Evolutionary conservation across 352 stramenopile genomes (phyloP).

Genomic region (Pythium phragmiticola): DNA sequence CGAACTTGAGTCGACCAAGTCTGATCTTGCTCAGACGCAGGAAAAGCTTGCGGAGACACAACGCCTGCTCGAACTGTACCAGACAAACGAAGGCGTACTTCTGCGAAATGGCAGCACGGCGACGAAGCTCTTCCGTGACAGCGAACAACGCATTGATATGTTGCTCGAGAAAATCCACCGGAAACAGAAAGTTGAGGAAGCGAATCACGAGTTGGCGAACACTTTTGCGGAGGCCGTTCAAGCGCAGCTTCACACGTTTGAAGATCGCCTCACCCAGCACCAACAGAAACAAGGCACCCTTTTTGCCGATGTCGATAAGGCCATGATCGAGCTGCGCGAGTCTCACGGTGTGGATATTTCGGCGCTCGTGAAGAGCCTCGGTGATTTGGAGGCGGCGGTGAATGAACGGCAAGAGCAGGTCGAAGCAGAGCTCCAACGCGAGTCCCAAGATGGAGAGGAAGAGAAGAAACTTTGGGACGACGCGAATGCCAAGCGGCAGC

Average conservation of each 20-base stretch:
- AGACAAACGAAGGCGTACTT: slow-evolving; percentile 56
- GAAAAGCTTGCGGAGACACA: slow-evolving; percentile 40
- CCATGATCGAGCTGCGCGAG: slow-evolving; percentile 48
- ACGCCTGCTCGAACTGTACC: slow-evolving; percentile 39
- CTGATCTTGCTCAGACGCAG: slow-evolving; percentile 39
- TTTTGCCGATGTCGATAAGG: slow-evolving; percentile 40
- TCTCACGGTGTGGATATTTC: slow-evolving; percentile 39
- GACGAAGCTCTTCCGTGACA: slow-evolving; percentile 53
- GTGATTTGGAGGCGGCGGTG: slow-evolving; percentile 29
- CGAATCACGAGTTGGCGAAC: slow-evolving; percentile 48
- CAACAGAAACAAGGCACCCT: slow-evolving; percentile 47
- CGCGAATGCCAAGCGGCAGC: slow-evolving; percentile 5
- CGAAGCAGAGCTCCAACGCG: slow-evolving; percentile 8
- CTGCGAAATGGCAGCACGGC: slow-evolving; percentile 51
- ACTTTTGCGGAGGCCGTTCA: slow-evolving; percentile 46
- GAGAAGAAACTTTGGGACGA: slow-evolving; percentile 11
- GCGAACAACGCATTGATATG: slow-evolving; percentile 43
- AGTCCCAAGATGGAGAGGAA: slow-evolving; percentile 12
- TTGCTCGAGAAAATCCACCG: slow-evolving; percentile 64
- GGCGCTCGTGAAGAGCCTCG: slow-evolving; percentile 24
- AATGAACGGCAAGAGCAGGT: slow-evolving; percentile 13
- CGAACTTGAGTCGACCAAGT: slow-evolving; percentile 34
- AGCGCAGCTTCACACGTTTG: slow-evolving; percentile 44
- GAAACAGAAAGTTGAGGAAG: slow-evolving; percentile 40
- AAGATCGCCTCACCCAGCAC: slow-evolving; percentile 45